Base-by-base conservation (phyloP, 139 green algal species). In the Tetradesmus lagerheimii region DNA sequence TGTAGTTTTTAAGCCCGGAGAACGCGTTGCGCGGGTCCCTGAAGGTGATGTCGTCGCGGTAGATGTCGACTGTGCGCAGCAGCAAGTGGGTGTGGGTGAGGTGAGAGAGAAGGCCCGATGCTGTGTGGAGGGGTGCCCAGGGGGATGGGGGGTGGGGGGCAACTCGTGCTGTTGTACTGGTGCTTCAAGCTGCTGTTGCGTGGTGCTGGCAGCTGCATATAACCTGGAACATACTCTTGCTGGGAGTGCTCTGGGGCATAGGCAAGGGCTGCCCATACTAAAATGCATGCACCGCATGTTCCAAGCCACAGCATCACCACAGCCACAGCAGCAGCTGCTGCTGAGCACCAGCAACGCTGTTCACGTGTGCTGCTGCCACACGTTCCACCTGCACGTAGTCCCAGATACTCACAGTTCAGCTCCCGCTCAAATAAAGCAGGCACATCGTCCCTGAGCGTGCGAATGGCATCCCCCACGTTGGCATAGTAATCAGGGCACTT, bases 1-100 rank as follows among this genome's bases (percentile, higher is more conserved):
- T 94, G 95, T 99, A 99, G 91, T 97, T 98, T 82, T 96, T 95
- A 34, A 97, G 94, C 66, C 98, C 98, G 18, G 90, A 41, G 80
- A 99, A 98, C 9, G 38, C 89, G 88, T 99, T 98, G 37, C 94
- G 88, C 0, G 95, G 94, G 92, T 99, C 98, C 83, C 92, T 91
- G 91, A 99, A 99, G 1, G 96, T 91, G 25, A 99, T 95, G 87
- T 99, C 97, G 0, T 99, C 96, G 4, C 97, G 94, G 92, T 98
- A 99, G 53, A 99, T 98, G 75, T 83, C 85, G 53, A 82, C 85
- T 89, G 71, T n/a, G 39, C 23, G 37, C 76, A 82, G 76, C 9
- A 31, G 43, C 16, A 66, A 64, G 53, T 23, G 1, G 45, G 57
- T 23, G 16, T 6, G 23, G n/a, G 20, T 78, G n/a, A 16, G 66